A percentile compares a stretch with the other conserved stretches of the same genome.
Evolutionary conservation across 225 moss, liverwort and hornwort genomes (phyloP).

Genomic region (Thuidium tamariscinum): DNA sequence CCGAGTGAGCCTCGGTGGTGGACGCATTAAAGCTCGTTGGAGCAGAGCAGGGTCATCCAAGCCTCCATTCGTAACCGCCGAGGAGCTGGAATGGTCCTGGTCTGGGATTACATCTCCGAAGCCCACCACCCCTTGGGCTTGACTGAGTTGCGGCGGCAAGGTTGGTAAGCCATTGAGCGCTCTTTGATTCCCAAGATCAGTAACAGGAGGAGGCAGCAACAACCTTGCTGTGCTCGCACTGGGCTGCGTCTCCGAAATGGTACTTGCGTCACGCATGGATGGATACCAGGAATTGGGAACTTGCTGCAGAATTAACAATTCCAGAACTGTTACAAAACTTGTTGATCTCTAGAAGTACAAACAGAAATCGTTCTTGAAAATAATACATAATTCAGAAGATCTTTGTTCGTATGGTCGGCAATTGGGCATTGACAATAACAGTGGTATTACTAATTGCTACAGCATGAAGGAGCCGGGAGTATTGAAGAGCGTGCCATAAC

Average conservation of each 20-base stretch:
- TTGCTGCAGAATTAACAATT: constrained; percentile 14
- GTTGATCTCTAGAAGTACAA: not conserved
- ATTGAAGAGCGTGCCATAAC: not conserved
- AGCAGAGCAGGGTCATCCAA: constrained; percentile 29
- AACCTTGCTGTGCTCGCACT: constrained; percentile 24
- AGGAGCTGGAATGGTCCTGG: constrained; percentile 16
- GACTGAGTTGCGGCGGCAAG: constrained; percentile 25
- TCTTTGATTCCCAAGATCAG: constrained; percentile 22
- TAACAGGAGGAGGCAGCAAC: constrained; percentile 11
- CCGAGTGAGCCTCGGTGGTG: constrained; percentile 46
- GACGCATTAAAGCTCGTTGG: constrained; percentile 22
- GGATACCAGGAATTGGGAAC: constrained; percentile 34
- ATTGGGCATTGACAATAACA: not conserved
- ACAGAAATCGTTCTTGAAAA: not conserved
- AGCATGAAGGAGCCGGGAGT: not conserved
- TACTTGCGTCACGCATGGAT: constrained; percentile 12
- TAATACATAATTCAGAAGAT: not conserved
- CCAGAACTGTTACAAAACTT: not conserved
- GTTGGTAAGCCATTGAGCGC: not conserved
- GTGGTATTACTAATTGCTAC: not conserved
- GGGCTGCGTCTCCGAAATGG: constrained; percentile 27
- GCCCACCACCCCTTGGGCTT: constrained; percentile 10
- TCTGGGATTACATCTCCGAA: constrained; percentile 19
- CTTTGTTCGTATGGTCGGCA: not conserved
- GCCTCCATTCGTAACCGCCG: constrained; percentile 7